Base-by-base conservation (phyloP, 345 rosid species). In the Salix viminalis region DNA sequence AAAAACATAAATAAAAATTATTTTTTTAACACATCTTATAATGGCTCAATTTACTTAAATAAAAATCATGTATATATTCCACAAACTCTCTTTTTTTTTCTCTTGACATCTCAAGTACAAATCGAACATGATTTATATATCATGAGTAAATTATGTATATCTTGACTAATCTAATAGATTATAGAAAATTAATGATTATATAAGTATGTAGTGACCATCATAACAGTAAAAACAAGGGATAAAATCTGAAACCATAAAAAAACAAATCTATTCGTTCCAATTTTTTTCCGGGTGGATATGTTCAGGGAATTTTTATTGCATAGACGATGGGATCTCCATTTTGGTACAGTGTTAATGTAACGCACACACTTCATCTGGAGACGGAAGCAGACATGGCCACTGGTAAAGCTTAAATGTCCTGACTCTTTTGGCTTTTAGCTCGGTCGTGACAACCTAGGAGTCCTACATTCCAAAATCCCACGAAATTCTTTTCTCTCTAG, bases 201-300 rank as follows among this genome's bases (percentile, higher is more conserved):
- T 34, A 34, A 34, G 0, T 34, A 0, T 34, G 0, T 34, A 34
- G 5, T 5, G 6, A 5, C 0, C 1, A 5, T 34, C 0, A 0
- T 34, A 34, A 5, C 0, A 34, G 4, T 4, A 34, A 34, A 34
- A 0, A 5, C 6, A 34, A 5, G 1, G 0, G 1, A n/a, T 34
- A 4, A 34, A 34, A 4, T 4, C 37, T 34, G 6, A 34, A 4
- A 34, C 37, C 6, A 34, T 34, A 34, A 34, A 0, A 34, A 34
- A 34, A 5, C 6, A 34, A 34, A 5, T 34, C 6, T 34, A 4
- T 36, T 36, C 5, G 1, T 36, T 36, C 37, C 5, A 36, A 36
- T 1, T 36, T 36, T 5, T 5, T 5, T 0, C 5, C 1, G 1
- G 7, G 1, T 36, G 37, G 37, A 4, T 36, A 36, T 36, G 37